phyloP scores from a whole-genome alignment of 2,329 filamentous ascomycete genomes.

The Xylariaceae sp. region DNA sequence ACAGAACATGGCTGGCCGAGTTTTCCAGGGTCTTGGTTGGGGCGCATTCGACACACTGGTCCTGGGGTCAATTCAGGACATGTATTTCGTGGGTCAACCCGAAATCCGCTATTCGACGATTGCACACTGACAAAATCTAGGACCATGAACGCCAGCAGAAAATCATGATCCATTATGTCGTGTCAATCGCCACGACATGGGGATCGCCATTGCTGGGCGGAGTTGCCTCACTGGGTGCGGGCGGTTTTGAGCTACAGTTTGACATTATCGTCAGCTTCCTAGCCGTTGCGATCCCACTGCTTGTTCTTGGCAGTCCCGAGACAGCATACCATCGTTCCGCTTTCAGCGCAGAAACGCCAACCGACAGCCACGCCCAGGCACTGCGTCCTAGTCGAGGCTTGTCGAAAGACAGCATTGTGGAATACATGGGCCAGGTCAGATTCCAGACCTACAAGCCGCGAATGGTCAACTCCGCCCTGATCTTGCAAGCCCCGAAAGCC shows the following conservation, averaged over 20 bases:
- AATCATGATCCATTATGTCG: slow-evolving; percentile 40
- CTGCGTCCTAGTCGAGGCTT: slow-evolving; percentile 15
- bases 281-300: slow-evolving; percentile 39
- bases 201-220: slow-evolving; percentile 52
- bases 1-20: slow-evolving; percentile 46
- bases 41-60: slow-evolving; percentile 53
- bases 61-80: slow-evolving; percentile 50
- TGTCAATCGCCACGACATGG: slow-evolving; percentile 45
- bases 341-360: neutral
- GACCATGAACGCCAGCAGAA: slow-evolving; percentile 48
- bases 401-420: slow-evolving; percentile 28
- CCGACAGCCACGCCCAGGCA: neutral
- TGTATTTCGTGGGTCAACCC: slow-evolving; percentile 43
- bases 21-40: slow-evolving; percentile 56
- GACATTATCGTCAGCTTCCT: slow-evolving; percentile 47
- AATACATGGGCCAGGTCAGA: slow-evolving; percentile 35
- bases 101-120: neutral
- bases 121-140: slow-evolving; percentile 30
- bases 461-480: slow-evolving; percentile 21
- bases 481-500: slow-evolving; percentile 44
- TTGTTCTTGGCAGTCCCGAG: slow-evolving; percentile 47
- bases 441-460: slow-evolving; percentile 33
- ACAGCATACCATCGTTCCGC: slow-evolving; percentile 37
- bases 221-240: slow-evolving; percentile 35
- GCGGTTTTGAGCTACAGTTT: slow-evolving; percentile 45